Conservation (phyloP, 257 asterid genomes). For the Lantana camara region DNA sequence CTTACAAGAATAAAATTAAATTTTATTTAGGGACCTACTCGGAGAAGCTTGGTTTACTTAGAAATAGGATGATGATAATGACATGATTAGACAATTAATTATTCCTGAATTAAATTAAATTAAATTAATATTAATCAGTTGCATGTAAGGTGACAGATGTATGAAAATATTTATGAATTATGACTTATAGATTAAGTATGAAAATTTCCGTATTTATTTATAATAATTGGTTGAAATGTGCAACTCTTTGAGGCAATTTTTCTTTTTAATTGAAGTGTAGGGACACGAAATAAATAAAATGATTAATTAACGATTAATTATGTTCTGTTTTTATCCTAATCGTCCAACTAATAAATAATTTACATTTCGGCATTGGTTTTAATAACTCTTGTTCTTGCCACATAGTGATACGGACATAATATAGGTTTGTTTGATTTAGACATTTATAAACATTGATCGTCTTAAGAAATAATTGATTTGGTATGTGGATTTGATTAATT, state of each 20-base stretch:
- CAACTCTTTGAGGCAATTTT: background rate
- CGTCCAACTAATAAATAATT: background rate
- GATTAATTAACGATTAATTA: background rate
- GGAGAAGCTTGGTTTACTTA: too few species aligned
- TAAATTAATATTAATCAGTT: background rate
- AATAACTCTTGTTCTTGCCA: too few species aligned
- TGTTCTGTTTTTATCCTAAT: background rate
- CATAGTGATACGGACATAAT: too few species aligned
- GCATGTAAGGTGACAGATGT: background rate
- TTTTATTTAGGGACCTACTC: too few species aligned
- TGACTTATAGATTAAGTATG: background rate
- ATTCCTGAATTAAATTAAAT: background rate
- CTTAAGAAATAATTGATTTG: too few species aligned
- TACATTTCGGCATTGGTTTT: too few species aligned
- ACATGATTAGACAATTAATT: constrained; percentile 3
- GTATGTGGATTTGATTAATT: too few species aligned
- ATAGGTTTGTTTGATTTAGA: too few species aligned
- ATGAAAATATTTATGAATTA: background rate
- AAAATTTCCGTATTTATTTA: too few species aligned
- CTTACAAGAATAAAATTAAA: too few species aligned
- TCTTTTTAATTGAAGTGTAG: background rate
- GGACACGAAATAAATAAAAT: background rate
- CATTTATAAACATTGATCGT: too few species aligned
- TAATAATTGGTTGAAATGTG: background rate
- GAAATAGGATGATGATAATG: background rate